phyloP scores from a whole-genome alignment of 257 asterid species.

The Osmanthus fragrans region DNA sequence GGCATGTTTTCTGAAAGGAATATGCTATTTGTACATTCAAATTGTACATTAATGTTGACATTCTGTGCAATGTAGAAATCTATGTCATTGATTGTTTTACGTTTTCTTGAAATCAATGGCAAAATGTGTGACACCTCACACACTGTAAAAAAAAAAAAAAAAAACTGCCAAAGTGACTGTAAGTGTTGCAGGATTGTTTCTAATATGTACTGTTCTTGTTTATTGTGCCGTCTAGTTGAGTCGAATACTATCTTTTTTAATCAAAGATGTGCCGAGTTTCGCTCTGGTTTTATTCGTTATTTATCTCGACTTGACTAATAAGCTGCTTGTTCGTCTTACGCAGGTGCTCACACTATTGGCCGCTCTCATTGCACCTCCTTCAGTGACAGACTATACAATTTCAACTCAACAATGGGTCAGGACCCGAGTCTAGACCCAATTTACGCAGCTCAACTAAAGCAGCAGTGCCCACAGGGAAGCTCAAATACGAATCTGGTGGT shows the following conservation, averaged over 20 bases:
- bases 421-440: constrained; percentile 62
- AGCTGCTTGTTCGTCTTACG: not conserved
- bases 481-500: constrained; percentile 38
- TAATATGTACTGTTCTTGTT: too few relatives aligned
- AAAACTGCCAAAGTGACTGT: too few relatives aligned
- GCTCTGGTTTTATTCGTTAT: not conserved
- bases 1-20: not conserved
- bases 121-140: too few relatives aligned
- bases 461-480: constrained; percentile 50
- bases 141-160: too few relatives aligned
- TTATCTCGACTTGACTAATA: not conserved
- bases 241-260: not conserved
- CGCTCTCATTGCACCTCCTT: constrained; percentile 69
- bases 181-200: too few relatives aligned
- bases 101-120: too few relatives aligned
- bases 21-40: too few relatives aligned
- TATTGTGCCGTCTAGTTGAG: too few relatives aligned
- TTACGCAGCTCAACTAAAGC: constrained; percentile 49
- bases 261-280: too few relatives aligned
- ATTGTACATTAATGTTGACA: too few relatives aligned
- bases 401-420: constrained; percentile 41
- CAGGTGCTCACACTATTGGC: constrained; percentile 82
- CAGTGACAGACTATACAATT: constrained; percentile 54
- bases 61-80: too few relatives aligned
- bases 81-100: too few relatives aligned